Evolutionary conservation across 257 asterid species (phyloP).

Genomic region (Fraxinus excelsior): DNA sequence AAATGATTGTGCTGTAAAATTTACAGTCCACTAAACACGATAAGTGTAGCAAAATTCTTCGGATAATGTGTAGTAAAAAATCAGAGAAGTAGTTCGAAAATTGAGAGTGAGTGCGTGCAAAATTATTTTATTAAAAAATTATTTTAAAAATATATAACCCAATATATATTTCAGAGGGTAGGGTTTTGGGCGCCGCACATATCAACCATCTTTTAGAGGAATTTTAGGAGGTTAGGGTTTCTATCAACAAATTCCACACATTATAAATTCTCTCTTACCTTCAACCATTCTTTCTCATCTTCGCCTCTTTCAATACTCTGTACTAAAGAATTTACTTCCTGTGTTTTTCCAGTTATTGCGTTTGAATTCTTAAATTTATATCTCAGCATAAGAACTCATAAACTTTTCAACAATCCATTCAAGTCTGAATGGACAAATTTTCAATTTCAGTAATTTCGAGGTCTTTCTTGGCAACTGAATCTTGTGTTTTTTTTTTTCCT

Average conservation of each 20-base stretch:
- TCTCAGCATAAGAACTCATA: too few relatives aligned
- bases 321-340: background rate
- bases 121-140: too few relatives aligned
- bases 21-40: too few relatives aligned
- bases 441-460: background rate
- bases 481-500: background rate
- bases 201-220: background rate
- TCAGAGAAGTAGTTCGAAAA: too few relatives aligned
- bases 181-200: constrained; percentile 1
- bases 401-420: too few relatives aligned
- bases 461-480: background rate
- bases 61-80: too few relatives aligned
- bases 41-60: too few relatives aligned
- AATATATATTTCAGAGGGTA: too few relatives aligned
- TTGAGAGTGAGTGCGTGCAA: too few relatives aligned
- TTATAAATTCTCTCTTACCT: background rate
- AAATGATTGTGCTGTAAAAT: too few relatives aligned
- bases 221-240: background rate
- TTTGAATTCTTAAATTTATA: background rate
- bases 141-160: too few relatives aligned
- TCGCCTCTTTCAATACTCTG: background rate
- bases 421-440: background rate
- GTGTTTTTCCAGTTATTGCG: background rate
- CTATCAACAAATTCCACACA: background rate
- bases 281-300: accelerated